A percentile compares a stretch with the other conserved stretches of the same genome.
Evolutionary conservation across 2,329 filamentous ascomycete genomes (phyloP).

Genomic region (Trichoderma sp.): DNA sequence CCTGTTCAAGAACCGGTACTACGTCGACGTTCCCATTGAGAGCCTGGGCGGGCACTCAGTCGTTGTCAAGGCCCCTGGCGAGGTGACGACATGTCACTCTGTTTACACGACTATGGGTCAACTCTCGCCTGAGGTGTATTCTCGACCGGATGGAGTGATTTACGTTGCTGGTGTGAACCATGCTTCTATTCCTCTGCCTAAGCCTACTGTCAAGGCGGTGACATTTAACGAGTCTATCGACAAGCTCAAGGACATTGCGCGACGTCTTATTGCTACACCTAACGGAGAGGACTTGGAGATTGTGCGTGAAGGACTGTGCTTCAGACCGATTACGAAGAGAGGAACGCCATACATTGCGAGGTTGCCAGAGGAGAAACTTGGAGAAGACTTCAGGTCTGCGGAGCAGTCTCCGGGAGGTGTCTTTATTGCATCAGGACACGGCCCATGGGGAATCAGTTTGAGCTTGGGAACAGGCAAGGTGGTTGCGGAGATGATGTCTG

Average conservation of each 20-base stretch:
- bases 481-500: conserved; percentile 69
- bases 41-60: conserved; percentile 72
- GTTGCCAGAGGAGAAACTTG: conserved; percentile 58
- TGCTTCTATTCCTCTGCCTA: conserved; percentile 59
- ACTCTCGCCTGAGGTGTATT: conserved; percentile 73
- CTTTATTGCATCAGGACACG: conserved; percentile 71
- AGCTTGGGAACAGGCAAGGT: conserved; percentile 69
- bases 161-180: conserved; percentile 75
- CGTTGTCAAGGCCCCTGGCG: conserved; percentile 59
- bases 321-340: conserved; percentile 66
- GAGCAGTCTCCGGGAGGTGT: conserved; percentile 59
- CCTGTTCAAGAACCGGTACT: conserved; percentile 60
- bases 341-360: conserved; percentile 65
- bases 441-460: conserved; percentile 71
- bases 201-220: conserved; percentile 30
- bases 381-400: conserved; percentile 46
- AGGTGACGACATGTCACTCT: conserved; percentile 62
- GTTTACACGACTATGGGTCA: conserved; percentile 64
- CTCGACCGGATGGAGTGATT: conserved; percentile 65
- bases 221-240: conserved; percentile 41
- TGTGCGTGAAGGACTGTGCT: conserved; percentile 68
- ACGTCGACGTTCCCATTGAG: conserved; percentile 48
- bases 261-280: conserved; percentile 46
- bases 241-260: conserved; percentile 51
- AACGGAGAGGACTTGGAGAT: conserved; percentile 56